These are phyloP conservation scores for Meira miltonrushii DNA, from an alignment of 1,284 basidiomycete species.

Conservation along the genomic window DNA sequence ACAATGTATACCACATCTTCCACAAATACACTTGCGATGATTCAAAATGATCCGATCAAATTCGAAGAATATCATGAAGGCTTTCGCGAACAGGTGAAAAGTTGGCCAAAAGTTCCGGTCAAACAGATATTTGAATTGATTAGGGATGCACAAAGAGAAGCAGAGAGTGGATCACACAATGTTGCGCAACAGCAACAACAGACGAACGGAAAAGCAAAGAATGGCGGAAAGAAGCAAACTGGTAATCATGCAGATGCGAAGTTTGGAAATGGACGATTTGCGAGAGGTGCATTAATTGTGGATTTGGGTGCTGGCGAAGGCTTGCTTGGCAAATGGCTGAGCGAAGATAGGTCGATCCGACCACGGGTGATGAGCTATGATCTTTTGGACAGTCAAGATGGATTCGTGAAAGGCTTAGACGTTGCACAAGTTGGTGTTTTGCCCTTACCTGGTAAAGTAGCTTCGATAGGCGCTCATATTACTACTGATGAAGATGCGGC, in stretches of 20 bases:
- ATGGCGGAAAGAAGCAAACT: not conserved
- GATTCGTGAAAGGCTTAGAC: constrained; percentile 54
- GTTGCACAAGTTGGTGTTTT: constrained; percentile 27
- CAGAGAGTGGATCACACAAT: constrained; percentile 9
- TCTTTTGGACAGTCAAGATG: constrained; percentile 69
- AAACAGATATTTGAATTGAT: constrained; percentile 38
- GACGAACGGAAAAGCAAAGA: not conserved
- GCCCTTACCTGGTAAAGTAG: constrained; percentile 26
- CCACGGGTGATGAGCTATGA: constrained; percentile 62
- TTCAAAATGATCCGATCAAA: constrained; percentile 34
- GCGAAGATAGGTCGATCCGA: not conserved
- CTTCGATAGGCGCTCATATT: too few relatives aligned
- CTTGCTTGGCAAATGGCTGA: constrained; percentile 63
- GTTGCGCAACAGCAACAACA: not conserved
- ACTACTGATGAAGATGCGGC: constrained; percentile 1
- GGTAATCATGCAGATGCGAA: not conserved
- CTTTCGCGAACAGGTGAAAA: constrained; percentile 45
- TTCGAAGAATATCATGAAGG: constrained; percentile 50
- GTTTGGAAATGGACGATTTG: not conserved
- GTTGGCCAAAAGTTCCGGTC: constrained; percentile 51
- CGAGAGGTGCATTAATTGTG: constrained; percentile 66
- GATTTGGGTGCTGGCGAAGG: constrained; percentile 97
- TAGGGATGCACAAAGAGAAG: not conserved
- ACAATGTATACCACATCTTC: constrained; percentile 46
- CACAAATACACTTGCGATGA: constrained; percentile 31